These are phyloP conservation scores for Pseudotsuga menziesii DNA, from an alignment of 75 land plant genomes.

Conservation along the genomic window DNA sequence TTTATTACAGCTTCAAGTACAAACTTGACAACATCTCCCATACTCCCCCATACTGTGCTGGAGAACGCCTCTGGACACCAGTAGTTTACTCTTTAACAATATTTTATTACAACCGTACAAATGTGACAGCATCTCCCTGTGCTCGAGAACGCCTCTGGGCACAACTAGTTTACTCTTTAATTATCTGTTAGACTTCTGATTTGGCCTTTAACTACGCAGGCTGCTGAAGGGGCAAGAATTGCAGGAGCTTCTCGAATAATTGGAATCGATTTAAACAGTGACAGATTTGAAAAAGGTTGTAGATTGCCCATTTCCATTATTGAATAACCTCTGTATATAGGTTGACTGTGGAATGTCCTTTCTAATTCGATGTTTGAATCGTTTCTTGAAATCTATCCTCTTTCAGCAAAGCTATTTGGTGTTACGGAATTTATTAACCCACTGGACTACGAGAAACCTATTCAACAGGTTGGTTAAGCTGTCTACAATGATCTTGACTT, in stretches of 20 bases:
- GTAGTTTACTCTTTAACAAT: too few species aligned
- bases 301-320: neutral
- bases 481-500: neutral
- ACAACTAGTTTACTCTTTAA: neutral
- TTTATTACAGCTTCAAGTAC: too few species aligned
- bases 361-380: neutral
- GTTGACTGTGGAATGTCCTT: neutral
- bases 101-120: too few species aligned
- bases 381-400: neutral
- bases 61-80: too few species aligned
- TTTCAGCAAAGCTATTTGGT: slow-evolving; percentile 50
- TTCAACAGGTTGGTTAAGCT: slow-evolving; percentile 39
- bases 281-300: slow-evolving; percentile 36
- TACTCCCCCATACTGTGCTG: too few species aligned
- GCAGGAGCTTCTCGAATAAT: slow-evolving; percentile 59
- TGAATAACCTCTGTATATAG: neutral
- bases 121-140: too few species aligned
- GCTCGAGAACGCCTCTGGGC: too few species aligned
- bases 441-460: slow-evolving; percentile 37
- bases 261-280: slow-evolving; percentile 40
- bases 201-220: slow-evolving; percentile 18
- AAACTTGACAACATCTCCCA: too few species aligned
- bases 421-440: slow-evolving; percentile 50
- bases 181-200: neutral
- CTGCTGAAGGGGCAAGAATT: slow-evolving; percentile 58